A percentile compares a stretch with the other conserved stretches of the same genome.
These are phyloP conservation scores for Ophiocordyceps camponoti-leonardi DNA, from an alignment of 2,329 filamentous ascomycete species.

Conservation along the genomic window DNA sequence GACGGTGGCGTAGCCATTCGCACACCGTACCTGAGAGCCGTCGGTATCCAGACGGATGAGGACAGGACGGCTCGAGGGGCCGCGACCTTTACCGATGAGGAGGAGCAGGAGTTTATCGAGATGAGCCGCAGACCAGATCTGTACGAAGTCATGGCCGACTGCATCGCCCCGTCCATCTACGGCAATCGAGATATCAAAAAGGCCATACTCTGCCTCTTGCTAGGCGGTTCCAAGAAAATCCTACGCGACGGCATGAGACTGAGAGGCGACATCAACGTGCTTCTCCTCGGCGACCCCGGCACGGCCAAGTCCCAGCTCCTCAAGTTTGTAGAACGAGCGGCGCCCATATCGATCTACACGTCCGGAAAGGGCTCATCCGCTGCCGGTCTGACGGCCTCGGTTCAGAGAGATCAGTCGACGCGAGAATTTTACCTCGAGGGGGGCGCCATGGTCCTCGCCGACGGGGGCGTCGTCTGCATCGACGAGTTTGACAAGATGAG, in stretches of 20 bases:
- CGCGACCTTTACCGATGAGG: constrained; percentile 76
- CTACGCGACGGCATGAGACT: constrained; percentile 95
- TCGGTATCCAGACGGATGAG: constrained; percentile 79
- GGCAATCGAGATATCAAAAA: constrained; percentile 96
- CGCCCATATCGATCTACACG: constrained; percentile 95
- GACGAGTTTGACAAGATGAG: constrained; percentile 99
- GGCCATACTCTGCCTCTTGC: constrained; percentile 78
- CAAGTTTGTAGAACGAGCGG: constrained; percentile 93
- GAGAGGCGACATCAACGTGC: constrained; percentile 93
- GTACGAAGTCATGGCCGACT: constrained; percentile 79
- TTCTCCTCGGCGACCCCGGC: constrained; percentile 91
- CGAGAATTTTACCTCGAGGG: constrained; percentile 97
- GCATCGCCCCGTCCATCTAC: constrained; percentile 94
- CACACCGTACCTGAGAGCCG: constrained; percentile 83
- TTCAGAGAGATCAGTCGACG: constrained; percentile 81
- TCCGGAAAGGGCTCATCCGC: constrained; percentile 96
- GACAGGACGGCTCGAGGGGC: constrained; percentile 80
- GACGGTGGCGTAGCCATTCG: constrained; percentile 82
- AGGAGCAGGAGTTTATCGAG: constrained; percentile 90
- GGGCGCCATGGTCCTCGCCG: constrained; percentile 94
- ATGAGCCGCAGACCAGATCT: constrained; percentile 80
- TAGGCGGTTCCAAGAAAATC: constrained; percentile 95
- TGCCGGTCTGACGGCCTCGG: constrained; percentile 90
- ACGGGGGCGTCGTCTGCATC: constrained; percentile 93
- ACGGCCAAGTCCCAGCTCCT: constrained; percentile 94